These are phyloP conservation scores for Saprolegnia diclina DNA, from an alignment of 352 stramenopile species.

Conservation along the genomic window DNA sequence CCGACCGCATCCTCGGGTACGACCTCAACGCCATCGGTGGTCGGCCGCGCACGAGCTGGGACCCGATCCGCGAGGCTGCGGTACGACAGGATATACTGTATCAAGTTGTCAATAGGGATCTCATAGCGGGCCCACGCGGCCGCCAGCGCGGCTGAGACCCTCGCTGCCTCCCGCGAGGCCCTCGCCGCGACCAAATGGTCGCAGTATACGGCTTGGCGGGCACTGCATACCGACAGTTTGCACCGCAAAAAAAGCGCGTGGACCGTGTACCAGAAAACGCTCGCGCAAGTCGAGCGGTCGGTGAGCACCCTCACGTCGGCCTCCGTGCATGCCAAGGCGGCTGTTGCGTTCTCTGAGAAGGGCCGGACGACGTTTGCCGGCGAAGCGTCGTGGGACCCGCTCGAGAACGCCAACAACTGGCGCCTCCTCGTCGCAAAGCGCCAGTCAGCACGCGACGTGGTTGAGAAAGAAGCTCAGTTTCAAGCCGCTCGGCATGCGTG, in stretches of 20 bases:
- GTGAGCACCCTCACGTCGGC: not conserved
- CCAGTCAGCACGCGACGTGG: constrained; percentile 40
- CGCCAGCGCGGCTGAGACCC: not conserved
- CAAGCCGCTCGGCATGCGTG: constrained; percentile 42
- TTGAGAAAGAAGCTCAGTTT: constrained; percentile 34
- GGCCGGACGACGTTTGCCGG: not conserved
- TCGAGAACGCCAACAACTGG: constrained; percentile 82
- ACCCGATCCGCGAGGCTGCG: constrained; percentile 17
- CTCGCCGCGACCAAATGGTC: not conserved
- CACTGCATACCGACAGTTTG: constrained; percentile 25
- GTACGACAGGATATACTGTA: not conserved
- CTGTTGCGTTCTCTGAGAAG: constrained; percentile 18
- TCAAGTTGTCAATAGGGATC: not conserved
- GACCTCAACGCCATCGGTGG: not conserved
- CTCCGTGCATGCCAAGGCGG: not conserved
- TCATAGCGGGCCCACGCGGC: not conserved
- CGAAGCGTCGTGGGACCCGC: constrained; percentile 47
- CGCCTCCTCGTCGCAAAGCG: constrained; percentile 57
- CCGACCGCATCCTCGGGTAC: constrained; percentile 14
- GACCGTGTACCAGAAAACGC: constrained; percentile 11
- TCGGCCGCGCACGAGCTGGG: not conserved
- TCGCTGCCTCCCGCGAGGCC: not conserved
- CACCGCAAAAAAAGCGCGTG: constrained; percentile 23
- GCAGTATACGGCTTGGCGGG: constrained; percentile 8
- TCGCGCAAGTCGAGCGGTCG: constrained; percentile 1